These are phyloP conservation scores for Canariomyces notabilis DNA, from an alignment of 2,329 filamentous ascomycete genomes.

Conservation along the genomic window DNA sequence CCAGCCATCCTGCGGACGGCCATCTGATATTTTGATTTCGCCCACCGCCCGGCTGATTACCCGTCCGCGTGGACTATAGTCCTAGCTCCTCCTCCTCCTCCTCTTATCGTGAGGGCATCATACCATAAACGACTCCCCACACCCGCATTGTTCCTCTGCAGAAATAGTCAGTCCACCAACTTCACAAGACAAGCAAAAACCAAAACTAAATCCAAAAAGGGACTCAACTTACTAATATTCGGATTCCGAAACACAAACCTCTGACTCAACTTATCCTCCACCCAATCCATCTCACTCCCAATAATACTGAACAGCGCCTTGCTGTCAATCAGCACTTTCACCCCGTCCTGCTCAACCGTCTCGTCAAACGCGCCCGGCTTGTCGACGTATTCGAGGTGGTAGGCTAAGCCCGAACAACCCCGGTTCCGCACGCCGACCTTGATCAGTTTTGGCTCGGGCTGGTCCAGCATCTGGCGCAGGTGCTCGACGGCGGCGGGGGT, in stretches of 20 bases:
- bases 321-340: constrained; percentile 92
- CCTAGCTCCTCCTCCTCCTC: not conserved
- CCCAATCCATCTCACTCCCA: constrained; percentile 98
- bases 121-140: constrained; percentile 94
- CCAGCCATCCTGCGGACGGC: too few relatives aligned
- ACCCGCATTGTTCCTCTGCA: constrained; percentile 92
- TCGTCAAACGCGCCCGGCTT: constrained; percentile 86
- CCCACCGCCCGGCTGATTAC: too few relatives aligned
- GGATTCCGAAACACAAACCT: constrained; percentile 94
- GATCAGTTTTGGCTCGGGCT: constrained; percentile 87
- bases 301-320: constrained; percentile 98
- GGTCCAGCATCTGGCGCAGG: constrained; percentile 68
- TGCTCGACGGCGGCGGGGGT: constrained; percentile 76
- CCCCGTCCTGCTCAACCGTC: constrained; percentile 88
- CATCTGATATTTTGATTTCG: too few relatives aligned
- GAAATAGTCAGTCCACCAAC: constrained; percentile 24
- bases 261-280: constrained; percentile 89
- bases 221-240: constrained; percentile 91
- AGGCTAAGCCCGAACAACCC: constrained; percentile 89
- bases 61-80: too few relatives aligned
- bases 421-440: constrained; percentile 90
- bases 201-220: too few relatives aligned
- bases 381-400: constrained; percentile 92
- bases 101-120: constrained; percentile 30
- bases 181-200: not conserved